These are phyloP conservation scores for Neurospora sp. DNA, from an alignment of 495 filamentous ascomycete genomes.

Conservation along the genomic window DNA sequence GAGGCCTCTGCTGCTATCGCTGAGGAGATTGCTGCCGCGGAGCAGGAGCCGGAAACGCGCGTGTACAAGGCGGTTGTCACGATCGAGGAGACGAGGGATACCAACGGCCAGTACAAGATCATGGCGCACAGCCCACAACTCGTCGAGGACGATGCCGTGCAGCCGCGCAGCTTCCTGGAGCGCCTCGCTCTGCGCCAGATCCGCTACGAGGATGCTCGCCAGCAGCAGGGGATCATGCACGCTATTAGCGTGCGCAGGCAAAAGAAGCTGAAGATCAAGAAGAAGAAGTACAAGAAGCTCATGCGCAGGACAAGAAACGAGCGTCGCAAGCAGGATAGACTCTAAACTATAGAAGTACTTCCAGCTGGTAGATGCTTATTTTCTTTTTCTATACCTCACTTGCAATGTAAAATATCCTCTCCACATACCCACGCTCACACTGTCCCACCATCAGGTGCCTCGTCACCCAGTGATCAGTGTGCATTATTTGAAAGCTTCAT, in stretches of 20 bases:
- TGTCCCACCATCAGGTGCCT: background rate
- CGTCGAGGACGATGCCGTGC: conserved; percentile 26
- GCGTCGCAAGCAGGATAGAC: conserved; percentile 72
- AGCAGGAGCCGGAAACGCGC: conserved; percentile 37
- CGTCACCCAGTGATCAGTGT: background rate
- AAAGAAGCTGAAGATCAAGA: conserved; percentile 96
- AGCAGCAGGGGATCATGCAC: conserved; percentile 35
- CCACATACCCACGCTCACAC: background rate
- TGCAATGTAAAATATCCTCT: background rate
- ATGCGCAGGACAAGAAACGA: conserved; percentile 83
- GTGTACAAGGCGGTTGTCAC: conserved; percentile 73
- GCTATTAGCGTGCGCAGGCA: conserved; percentile 81
- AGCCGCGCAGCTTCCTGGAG: conserved; percentile 37
- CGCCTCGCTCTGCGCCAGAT: conserved; percentile 41
- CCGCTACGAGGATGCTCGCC: conserved; percentile 34
- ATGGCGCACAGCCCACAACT: conserved; percentile 41
- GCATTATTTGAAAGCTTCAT: background rate
- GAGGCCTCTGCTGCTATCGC: conserved; percentile 17
- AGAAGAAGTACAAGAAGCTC: conserved; percentile 99
- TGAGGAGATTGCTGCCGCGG: conserved; percentile 24
- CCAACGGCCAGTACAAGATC: conserved; percentile 54
- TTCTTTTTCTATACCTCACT: conserved; percentile 1
- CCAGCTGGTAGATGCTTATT: background rate
- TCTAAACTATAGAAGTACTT: conserved; percentile 18
- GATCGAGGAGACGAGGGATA: conserved; percentile 64